Conservation (phyloP, 495 filamentous ascomycete species). For the Neurospora hispaniola region DNA sequence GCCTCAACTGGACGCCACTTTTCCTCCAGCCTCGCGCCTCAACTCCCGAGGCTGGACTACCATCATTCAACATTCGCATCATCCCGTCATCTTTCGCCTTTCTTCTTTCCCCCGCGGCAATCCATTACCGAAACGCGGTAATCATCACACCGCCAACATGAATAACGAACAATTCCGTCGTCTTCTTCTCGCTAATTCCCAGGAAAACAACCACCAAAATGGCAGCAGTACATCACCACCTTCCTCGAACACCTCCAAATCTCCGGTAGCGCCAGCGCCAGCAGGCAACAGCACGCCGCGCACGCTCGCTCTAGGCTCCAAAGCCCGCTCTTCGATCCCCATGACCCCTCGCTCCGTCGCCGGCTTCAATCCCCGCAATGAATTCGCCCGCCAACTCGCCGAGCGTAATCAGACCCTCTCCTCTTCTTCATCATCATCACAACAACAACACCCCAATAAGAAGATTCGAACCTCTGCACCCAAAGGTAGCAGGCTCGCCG, state of each 20-base stretch:
- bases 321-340: constrained; percentile 64
- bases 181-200: constrained; percentile 49
- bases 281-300: constrained; percentile 17
- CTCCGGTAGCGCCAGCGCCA: neutral
- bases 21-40: neutral
- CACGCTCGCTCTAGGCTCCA: constrained; percentile 44
- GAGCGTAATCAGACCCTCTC: constrained; percentile 51
- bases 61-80: neutral
- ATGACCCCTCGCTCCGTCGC: constrained; percentile 76
- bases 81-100: neutral
- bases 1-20: neutral
- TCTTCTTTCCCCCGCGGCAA: neutral
- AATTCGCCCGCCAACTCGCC: constrained; percentile 79
- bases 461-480: constrained; percentile 73
- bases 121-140: neutral
- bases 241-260: constrained; percentile 14
- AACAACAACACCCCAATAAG: constrained; percentile 41
- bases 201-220: constrained; percentile 28
- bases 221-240: constrained; percentile 26
- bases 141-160: constrained; percentile 40
- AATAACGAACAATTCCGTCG: constrained; percentile 95
- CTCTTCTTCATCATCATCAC: constrained; percentile 13
- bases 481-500: constrained; percentile 67
- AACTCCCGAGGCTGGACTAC: neutral
- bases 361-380: constrained; percentile 33